Percentiles rank a stretch among this genome's conserved stretches.
Evolutionary conservation across 495 filamentous ascomycete species (phyloP).

Genomic region (Neurospora sp.): DNA sequence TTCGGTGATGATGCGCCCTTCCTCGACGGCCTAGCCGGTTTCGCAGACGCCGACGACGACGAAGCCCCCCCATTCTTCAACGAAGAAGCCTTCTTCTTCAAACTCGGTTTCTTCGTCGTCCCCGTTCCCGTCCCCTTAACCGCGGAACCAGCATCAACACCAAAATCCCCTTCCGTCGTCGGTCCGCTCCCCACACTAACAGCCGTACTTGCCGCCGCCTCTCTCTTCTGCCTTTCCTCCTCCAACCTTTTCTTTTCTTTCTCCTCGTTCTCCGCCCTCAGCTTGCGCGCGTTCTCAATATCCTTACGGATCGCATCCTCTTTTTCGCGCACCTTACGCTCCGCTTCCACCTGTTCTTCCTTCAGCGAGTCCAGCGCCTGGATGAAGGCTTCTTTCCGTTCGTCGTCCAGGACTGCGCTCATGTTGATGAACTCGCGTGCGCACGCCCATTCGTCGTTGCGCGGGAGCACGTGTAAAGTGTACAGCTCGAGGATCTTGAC

Average conservation of each 20-base stretch:
- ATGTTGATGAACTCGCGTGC: constrained; percentile 79
- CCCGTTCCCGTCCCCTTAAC: background rate
- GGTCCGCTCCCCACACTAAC: background rate
- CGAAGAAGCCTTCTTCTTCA: background rate
- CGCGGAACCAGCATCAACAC: background rate
- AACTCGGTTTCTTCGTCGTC: background rate
- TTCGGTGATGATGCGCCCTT: constrained; percentile 16
- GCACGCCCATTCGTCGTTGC: constrained; percentile 92
- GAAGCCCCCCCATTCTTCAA: background rate
- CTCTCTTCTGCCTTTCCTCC: constrained; percentile 32
- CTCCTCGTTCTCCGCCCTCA: constrained; percentile 44
- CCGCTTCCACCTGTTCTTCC: constrained; percentile 57
- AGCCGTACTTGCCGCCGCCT: constrained; percentile 9
- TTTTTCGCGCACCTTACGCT: constrained; percentile 51
- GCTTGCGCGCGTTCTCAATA: constrained; percentile 46
- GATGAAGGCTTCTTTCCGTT: constrained; percentile 75
- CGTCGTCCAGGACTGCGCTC: constrained; percentile 80
- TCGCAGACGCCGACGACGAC: constrained; percentile 12
- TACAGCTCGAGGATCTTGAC: constrained; percentile 91
- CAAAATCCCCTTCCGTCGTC: constrained; percentile 4
- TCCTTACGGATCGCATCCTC: constrained; percentile 48
- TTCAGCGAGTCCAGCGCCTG: constrained; percentile 64
- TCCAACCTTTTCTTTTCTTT: constrained; percentile 35
- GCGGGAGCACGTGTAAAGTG: constrained; percentile 80
- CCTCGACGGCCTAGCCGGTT: constrained; percentile 39